Conservation (phyloP, 192 early-diverging fungal genomes). For the Gigaspora rosea region DNA sequence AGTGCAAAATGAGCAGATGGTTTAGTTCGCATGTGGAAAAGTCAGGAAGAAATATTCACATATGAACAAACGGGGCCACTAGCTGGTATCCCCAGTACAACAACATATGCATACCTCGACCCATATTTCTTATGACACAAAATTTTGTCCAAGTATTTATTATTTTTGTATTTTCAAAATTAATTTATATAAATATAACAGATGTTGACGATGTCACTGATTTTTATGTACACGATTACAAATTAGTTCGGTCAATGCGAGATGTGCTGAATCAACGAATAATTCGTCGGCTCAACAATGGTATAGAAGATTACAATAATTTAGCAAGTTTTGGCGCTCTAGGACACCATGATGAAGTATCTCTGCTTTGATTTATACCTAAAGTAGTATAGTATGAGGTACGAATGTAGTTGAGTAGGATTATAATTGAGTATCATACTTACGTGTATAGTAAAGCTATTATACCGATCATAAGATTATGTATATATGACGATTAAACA, state of each 20-base stretch:
- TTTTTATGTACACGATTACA: conserved; percentile 22
- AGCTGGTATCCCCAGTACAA: too few species aligned
- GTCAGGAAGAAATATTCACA: conserved; percentile 12
- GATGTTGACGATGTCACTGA: conserved; percentile 18
- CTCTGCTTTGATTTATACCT: conserved; percentile 21
- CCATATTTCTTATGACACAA: too few species aligned
- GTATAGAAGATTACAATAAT: conserved; percentile 4
- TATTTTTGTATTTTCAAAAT: too few species aligned
- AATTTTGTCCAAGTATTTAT: too few species aligned
- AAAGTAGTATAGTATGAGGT: too few species aligned
- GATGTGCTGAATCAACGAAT: conserved; percentile 24
- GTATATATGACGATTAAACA: too few species aligned
- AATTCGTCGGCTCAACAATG: conserved; percentile 13
- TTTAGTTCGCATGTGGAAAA: conserved; percentile 6
- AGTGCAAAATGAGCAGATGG: conserved; percentile 18
- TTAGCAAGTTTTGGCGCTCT: conserved; percentile 24
- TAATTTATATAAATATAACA: too few species aligned
- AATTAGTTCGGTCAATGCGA: conserved; percentile 7
- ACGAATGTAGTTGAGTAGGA: too few species aligned
- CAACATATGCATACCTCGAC: too few species aligned
- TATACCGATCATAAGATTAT: too few species aligned
- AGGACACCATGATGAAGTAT: conserved; percentile 11
- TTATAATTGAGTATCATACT: too few species aligned
- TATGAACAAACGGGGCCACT: conserved; percentile 23
- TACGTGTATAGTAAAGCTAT: too few species aligned